Percentiles rank a stretch among this genome's conserved stretches.
Conservation (phyloP, 2,329 filamentous ascomycete species). For the Diplodia seriata region DNA sequence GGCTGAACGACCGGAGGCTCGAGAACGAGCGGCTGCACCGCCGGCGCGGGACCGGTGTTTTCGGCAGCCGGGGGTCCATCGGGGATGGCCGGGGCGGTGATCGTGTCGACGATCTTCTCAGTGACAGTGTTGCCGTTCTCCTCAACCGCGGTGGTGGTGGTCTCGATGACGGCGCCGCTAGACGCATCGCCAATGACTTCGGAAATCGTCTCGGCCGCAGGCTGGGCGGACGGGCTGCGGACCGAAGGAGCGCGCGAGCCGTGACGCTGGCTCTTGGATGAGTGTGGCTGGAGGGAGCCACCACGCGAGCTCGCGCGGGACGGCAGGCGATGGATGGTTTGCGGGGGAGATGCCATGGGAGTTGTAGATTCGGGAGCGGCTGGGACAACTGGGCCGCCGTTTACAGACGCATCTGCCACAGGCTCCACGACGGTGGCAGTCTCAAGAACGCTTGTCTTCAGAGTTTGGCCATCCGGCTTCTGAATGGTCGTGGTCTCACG, state of each 20-base stretch:
- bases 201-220: neutral
- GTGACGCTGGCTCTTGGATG: conserved; percentile 5
- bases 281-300: conserved; percentile 2
- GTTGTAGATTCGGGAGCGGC: conserved; percentile 8
- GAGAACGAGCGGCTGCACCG: conserved; percentile 10
- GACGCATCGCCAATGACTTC: neutral
- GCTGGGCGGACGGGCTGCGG: neutral
- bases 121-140: neutral
- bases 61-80: neutral
- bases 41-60: neutral
- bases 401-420: neutral
- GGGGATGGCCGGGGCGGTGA: neutral
- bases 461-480: conserved; percentile 15
- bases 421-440: conserved; percentile 7
- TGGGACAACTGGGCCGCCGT: conserved; percentile 1
- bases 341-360: neutral
- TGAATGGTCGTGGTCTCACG: conserved; percentile 15
- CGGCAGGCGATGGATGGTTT: neutral
- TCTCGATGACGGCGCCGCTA: neutral
- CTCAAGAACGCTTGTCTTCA: neutral
- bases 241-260: conserved; percentile 16
- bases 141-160: neutral
- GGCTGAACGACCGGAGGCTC: conserved; percentile 3
- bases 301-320: neutral
- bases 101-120: conserved; percentile 1